A percentile compares a stretch with the other conserved stretches of the same genome.
Conservation (phyloP, 2,329 filamentous ascomycete species). For the Venturia pyrina region DNA sequence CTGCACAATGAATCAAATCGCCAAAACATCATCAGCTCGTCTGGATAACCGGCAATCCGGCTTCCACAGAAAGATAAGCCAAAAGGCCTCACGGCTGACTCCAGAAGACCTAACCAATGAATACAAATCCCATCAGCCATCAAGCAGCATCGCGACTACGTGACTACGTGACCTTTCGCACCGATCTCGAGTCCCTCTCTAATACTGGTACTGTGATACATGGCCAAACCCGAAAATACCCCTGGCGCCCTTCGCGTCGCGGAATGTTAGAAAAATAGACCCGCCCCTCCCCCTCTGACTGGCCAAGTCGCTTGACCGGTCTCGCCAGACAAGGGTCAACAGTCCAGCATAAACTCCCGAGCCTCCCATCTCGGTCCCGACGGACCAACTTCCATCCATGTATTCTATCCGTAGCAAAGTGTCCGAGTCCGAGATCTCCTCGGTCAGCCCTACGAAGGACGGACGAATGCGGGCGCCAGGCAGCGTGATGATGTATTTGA, state of each 20-base stretch:
- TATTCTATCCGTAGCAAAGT: no score
- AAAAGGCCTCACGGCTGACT: not conserved
- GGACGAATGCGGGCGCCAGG: not conserved
- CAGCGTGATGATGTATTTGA: not conserved
- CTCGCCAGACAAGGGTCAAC: not conserved
- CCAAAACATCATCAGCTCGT: not conserved
- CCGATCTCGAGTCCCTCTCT: not conserved
- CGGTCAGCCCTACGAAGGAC: not conserved
- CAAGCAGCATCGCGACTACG: not conserved
- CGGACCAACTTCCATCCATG: not conserved
- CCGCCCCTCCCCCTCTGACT: conserved; percentile 1
- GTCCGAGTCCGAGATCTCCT: not conserved
- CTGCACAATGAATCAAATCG: no score
- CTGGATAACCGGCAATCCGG: not conserved
- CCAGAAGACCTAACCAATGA: not conserved
- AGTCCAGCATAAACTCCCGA: no score
- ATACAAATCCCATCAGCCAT: not conserved
- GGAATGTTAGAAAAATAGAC: not conserved
- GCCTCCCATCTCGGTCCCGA: not conserved
- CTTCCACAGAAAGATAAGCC: not conserved
- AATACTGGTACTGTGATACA: no score
- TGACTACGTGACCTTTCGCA: not conserved
- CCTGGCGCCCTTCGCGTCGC: not conserved
- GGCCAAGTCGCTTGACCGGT: not conserved
- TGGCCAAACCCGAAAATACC: not conserved